A percentile compares a stretch with the other conserved stretches of the same genome.
phyloP scores from a whole-genome alignment of 2,329 filamentous ascomycete species.

The Epichloe aotearoae region DNA sequence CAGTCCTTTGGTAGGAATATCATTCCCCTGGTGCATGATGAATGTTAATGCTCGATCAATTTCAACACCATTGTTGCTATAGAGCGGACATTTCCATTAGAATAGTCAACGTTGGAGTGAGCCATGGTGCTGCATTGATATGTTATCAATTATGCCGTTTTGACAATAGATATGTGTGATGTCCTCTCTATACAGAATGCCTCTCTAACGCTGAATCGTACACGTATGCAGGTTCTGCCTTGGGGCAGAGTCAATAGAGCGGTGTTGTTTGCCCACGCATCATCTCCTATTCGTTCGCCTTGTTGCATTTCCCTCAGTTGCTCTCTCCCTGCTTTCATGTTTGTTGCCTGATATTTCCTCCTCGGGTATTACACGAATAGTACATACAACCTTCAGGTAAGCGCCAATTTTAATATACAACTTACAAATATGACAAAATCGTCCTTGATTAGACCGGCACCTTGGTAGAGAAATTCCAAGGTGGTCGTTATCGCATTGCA shows the following conservation, averaged over 20 bases:
- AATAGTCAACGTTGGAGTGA: neutral
- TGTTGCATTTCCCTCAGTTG: neutral
- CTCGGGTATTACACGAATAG: constrained; percentile 8
- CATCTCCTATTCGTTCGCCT: constrained; percentile 8
- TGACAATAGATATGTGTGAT: constrained; percentile 3
- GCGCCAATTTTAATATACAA: constrained; percentile 4
- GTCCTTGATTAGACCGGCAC: neutral
- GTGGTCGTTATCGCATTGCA: neutral
- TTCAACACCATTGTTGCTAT: neutral
- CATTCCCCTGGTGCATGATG: too few relatives aligned
- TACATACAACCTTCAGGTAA: constrained; percentile 6
- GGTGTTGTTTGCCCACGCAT: constrained; percentile 17
- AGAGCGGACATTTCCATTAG: neutral
- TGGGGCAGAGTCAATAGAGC: constrained; percentile 17
- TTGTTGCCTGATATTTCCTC: constrained; percentile 5
- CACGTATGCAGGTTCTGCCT: constrained; percentile 14
- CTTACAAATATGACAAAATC: neutral
- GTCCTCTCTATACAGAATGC: constrained; percentile 11
- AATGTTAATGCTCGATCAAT: neutral
- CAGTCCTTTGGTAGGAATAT: too few relatives aligned
- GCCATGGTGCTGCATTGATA: neutral
- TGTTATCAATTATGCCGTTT: neutral
- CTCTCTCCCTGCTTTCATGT: neutral
- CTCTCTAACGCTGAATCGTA: constrained; percentile 13
- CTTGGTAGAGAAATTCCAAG: neutral